Base-by-base conservation (phyloP, 805 yeast genomes). In the Teunomyces tritomae region DNA sequence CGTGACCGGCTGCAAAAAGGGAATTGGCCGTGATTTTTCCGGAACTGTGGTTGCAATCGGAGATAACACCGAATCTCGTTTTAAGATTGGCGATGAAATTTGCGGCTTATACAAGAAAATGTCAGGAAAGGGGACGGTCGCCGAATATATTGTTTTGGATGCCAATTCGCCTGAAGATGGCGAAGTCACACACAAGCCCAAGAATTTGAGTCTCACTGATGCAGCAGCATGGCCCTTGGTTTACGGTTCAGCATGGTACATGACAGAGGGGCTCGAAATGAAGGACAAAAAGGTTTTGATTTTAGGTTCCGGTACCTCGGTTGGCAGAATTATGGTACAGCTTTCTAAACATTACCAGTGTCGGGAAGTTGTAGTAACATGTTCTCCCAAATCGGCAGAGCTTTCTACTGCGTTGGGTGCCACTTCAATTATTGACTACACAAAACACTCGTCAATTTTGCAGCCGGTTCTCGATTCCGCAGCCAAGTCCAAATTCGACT, bases 301-400 rank as follows among this genome's bases (percentile, higher is more conserved):
- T 16, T 68, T 86, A 42, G 96, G 96, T 32, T 92, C 86, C 24
- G 83, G 86, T 5, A 82, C 95, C 1, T 67, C 84, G 10, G 90
- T 85, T 9, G 90, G 91, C 17, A 59, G 74, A 28, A 74, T 71
- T 50, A 71, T 76, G 4, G 68, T 81, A 28, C 88, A 83, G 62
- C 61, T 86, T 32, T 80, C 84, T 9, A 83, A 78, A 60, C 63
- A 74, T 33, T 52, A 57, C 39, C 64, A 72, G 2, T 79, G 80
- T 8, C 65, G 66, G 17, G 73, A 74, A 9, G 78, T 88, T 17
- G 83, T 79, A 3, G 82, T 79, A 17, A 73, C 82, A 3, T 79
- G 84, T 57, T 81, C 85, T 2, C 62, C 76, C 0, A 59, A 67
- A 7, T 78, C 88, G 8, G 62, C 66, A n/a, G 74, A 65, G 8